Conservation (phyloP, 805 yeast species). For the Geotrichum ghanense region DNA sequence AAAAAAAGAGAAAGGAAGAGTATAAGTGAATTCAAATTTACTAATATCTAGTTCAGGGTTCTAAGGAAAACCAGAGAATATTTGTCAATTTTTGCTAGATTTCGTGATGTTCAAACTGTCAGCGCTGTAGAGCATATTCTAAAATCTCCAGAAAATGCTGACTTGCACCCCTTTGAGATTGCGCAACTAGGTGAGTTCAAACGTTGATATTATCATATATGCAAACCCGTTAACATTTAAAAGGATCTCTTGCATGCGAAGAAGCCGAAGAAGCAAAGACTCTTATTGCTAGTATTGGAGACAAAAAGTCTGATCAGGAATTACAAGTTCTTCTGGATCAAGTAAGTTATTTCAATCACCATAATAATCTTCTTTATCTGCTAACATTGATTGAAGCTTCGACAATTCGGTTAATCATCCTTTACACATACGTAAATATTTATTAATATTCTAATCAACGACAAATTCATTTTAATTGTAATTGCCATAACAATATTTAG, state of each 20-base stretch:
- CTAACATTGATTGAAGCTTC: constrained; percentile 11
- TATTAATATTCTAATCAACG: background rate
- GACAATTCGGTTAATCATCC: constrained; percentile 16
- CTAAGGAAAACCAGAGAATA: constrained; percentile 86
- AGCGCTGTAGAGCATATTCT: constrained; percentile 85
- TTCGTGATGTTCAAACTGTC: constrained; percentile 84
- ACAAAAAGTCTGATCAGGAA: constrained; percentile 77
- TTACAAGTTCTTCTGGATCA: constrained; percentile 81
- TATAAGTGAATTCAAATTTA: background rate
- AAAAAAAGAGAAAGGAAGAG: background rate
- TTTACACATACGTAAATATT: constrained; percentile 1
- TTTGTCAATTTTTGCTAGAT: constrained; percentile 74
- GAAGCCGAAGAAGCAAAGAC: constrained; percentile 97
- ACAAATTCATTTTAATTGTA: no score
- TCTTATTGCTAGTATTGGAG: constrained; percentile 74
- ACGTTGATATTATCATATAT: background rate
- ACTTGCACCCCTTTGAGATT: constrained; percentile 87
- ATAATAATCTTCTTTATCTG: constrained; percentile 27
- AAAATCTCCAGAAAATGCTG: constrained; percentile 58
- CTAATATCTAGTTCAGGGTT: constrained; percentile 39
- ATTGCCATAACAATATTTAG: no score
- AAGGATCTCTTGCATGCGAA: constrained; percentile 82
- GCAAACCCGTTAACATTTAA: background rate
- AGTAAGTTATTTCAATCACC: constrained; percentile 59
- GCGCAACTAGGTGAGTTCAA: constrained; percentile 53